Evolutionary conservation across 139 green algal species (phyloP).

Genomic region (Chlamydomonas applanata): DNA sequence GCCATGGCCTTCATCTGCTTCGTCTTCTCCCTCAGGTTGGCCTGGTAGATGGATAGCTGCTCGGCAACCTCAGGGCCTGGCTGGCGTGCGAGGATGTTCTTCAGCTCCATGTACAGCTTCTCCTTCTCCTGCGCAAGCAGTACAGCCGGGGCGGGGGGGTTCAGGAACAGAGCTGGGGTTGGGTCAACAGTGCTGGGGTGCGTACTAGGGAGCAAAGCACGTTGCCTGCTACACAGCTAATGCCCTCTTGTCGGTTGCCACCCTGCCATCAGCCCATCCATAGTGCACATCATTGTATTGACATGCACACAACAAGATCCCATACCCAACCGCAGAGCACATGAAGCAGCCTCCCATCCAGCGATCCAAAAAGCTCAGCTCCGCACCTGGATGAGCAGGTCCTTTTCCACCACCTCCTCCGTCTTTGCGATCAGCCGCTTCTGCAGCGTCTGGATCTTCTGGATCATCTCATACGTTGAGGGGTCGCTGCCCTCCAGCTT

Average conservation of each 20-base stretch:
- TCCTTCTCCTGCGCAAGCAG: slow-evolving; percentile 90
- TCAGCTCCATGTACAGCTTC: slow-evolving; percentile 91
- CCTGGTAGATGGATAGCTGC: slow-evolving; percentile 85
- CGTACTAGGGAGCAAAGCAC: too few relatives aligned
- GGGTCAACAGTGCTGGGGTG: too few relatives aligned
- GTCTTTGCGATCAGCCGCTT: slow-evolving; percentile 88
- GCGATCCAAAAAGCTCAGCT: too few relatives aligned
- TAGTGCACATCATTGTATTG: too few relatives aligned
- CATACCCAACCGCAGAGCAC: too few relatives aligned
- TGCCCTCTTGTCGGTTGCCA: too few relatives aligned
- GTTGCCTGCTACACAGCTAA: too few relatives aligned
- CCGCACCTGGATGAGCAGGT: slow-evolving; percentile 70
- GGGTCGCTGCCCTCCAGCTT: slow-evolving; percentile 93
- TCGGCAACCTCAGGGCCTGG: slow-evolving; percentile 82
- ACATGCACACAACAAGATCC: too few relatives aligned
- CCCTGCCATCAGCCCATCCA: too few relatives aligned
- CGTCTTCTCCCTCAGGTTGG: slow-evolving; percentile 83
- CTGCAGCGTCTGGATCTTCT: slow-evolving; percentile 94
- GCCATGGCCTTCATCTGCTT: slow-evolving; percentile 93
- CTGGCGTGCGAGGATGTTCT: slow-evolving; percentile 84
- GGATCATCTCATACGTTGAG: slow-evolving; percentile 89
- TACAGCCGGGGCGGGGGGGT: too few relatives aligned
- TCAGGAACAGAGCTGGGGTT: too few relatives aligned
- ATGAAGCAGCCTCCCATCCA: too few relatives aligned
- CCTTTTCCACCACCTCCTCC: slow-evolving; percentile 88